These are phyloP conservation scores for Sugiyamaella grinbergsii DNA, from an alignment of 1,139 yeast species.

Conservation along the genomic window DNA sequence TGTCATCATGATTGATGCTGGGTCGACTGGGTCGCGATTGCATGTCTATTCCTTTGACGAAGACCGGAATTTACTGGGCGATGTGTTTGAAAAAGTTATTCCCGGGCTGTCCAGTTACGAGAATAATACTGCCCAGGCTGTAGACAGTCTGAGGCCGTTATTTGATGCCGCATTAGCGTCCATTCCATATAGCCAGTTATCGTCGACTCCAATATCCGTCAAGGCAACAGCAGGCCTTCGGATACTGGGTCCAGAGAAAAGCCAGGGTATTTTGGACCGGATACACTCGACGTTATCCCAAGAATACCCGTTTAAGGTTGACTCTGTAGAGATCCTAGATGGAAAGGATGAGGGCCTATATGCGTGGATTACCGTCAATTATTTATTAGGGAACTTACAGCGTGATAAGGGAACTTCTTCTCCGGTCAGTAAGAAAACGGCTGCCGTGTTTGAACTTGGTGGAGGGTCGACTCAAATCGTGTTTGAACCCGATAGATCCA, in stretches of 20 bases:
- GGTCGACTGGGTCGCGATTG: constrained; percentile 92
- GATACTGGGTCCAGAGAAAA: constrained; percentile 69
- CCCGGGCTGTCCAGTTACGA: constrained; percentile 89
- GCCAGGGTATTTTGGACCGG: constrained; percentile 64
- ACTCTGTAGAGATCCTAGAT: constrained; percentile 86
- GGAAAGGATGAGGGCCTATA: constrained; percentile 94
- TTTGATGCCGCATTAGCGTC: constrained; percentile 67
- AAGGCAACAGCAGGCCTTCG: constrained; percentile 95
- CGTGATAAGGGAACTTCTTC: constrained; percentile 36
- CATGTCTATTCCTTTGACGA: constrained; percentile 87
- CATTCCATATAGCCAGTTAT: constrained; percentile 66
- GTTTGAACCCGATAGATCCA: constrained; percentile 68
- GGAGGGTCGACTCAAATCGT: constrained; percentile 98
- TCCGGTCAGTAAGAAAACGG: constrained; percentile 48
- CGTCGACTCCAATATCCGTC: constrained; percentile 86
- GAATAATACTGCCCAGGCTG: constrained; percentile 76
- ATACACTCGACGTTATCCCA: constrained; percentile 69
- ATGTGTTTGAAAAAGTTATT: constrained; percentile 76
- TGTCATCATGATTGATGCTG: constrained; percentile 91
- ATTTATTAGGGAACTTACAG: constrained; percentile 83
- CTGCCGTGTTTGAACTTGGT: constrained; percentile 92
- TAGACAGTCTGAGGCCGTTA: constrained; percentile 75
- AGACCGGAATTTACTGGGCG: constrained; percentile 67
- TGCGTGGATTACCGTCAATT: constrained; percentile 94
- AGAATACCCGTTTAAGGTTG: constrained; percentile 82